Evolutionary conservation across 257 asterid species (phyloP).

Genomic region (Penstemon newberryi): DNA sequence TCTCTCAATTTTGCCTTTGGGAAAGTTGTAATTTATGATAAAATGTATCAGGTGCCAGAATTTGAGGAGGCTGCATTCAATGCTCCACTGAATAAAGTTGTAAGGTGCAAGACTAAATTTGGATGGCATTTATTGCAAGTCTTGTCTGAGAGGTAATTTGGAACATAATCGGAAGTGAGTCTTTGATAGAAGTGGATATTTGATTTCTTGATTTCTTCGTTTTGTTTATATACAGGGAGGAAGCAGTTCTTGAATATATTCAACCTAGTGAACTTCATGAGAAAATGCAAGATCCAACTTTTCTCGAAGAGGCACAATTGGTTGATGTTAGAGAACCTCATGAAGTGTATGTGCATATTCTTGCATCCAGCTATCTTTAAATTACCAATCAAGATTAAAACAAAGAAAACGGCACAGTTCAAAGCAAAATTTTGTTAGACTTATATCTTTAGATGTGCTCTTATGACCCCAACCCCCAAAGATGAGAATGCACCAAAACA

Average conservation of each 20-base stretch:
- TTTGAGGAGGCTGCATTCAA: constrained; percentile 93
- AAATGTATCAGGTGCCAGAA: constrained; percentile 74
- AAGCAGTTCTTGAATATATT: constrained; percentile 64
- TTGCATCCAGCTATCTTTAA: constrained; percentile 11
- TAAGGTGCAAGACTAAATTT: constrained; percentile 81
- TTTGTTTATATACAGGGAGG: constrained; percentile 55
- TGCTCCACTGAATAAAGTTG: constrained; percentile 72
- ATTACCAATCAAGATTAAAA: constrained; percentile 17
- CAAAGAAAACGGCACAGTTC: background rate
- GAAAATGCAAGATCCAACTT: constrained; percentile 84
- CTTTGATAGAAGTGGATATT: constrained; percentile 22
- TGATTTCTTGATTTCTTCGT: constrained; percentile 30
- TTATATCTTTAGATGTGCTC: background rate
- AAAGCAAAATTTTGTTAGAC: background rate
- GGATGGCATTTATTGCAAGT: constrained; percentile 99
- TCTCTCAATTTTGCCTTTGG: constrained; percentile 18
- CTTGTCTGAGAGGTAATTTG: constrained; percentile 79
- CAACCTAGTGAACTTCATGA: constrained; percentile 73
- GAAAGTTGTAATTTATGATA: constrained; percentile 23
- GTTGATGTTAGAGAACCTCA: constrained; percentile 98
- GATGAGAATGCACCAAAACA: background rate
- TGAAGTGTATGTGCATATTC: constrained; percentile 75
- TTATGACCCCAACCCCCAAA: background rate
- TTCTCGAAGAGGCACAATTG: constrained; percentile 77
- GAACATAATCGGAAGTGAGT: constrained; percentile 12